These are phyloP conservation scores for Nemania abortiva DNA, from an alignment of 2,329 filamentous ascomycete genomes.

Conservation along the genomic window DNA sequence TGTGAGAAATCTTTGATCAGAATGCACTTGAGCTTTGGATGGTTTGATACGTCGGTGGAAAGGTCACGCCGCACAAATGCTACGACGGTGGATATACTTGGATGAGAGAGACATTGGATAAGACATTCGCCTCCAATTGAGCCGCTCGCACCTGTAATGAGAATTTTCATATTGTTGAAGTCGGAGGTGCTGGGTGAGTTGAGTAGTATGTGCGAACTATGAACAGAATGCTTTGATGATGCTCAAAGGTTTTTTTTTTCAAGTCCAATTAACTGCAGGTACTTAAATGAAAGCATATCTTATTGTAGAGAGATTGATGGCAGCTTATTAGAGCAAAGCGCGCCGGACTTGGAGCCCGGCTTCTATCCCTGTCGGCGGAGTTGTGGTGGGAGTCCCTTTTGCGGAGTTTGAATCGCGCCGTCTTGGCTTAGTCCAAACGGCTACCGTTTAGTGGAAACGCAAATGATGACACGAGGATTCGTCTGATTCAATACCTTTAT, in stretches of 20 bases:
- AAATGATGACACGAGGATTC: too few relatives aligned
- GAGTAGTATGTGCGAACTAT: not conserved
- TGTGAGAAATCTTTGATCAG: constrained; percentile 44
- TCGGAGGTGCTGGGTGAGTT: not conserved
- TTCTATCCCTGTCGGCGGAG: constrained; percentile 21
- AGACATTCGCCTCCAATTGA: constrained; percentile 52
- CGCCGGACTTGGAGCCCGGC: constrained; percentile 5
- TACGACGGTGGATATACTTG: constrained; percentile 48
- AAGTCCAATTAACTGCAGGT: too few relatives aligned
- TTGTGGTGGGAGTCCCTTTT: not conserved
- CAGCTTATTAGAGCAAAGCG: constrained; percentile 10
- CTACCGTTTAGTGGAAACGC: not conserved
- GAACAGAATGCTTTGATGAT: not conserved
- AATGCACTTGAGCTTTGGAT: constrained; percentile 45
- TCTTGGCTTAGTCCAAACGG: not conserved
- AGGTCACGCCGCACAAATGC: constrained; percentile 51
- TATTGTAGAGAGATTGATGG: not conserved
- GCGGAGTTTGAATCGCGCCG: constrained; percentile 21
- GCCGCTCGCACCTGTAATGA: constrained; percentile 53
- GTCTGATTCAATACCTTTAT: too few relatives aligned
- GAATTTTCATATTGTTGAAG: constrained; percentile 51
- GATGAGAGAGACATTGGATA: constrained; percentile 51
- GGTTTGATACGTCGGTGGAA: constrained; percentile 29
- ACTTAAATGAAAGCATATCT: not conserved
- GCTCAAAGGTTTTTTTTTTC: too few relatives aligned